A percentile compares a stretch with the other conserved stretches of the same genome.
Conservation (phyloP, 495 filamentous ascomycete genomes). For the Lophium mytilinum region DNA sequence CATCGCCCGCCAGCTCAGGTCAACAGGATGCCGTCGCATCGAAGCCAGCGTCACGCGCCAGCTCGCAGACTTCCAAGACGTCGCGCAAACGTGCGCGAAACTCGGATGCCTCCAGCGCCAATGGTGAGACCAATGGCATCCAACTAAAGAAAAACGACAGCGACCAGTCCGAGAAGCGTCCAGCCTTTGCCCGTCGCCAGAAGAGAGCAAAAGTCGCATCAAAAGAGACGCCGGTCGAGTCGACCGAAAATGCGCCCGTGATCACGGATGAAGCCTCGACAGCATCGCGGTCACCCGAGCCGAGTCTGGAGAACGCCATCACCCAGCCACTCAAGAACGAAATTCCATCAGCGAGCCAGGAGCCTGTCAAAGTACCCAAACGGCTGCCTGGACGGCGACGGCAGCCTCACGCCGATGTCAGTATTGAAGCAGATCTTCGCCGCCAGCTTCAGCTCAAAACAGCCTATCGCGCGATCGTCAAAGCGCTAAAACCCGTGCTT, state of each 20-base stretch:
- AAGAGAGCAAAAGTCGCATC: background rate
- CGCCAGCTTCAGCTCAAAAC: slow-evolving; percentile 34
- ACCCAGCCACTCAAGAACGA: slow-evolving; percentile 10
- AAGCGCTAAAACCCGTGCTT: slow-evolving; percentile 30
- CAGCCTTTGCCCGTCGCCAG: slow-evolving; percentile 16
- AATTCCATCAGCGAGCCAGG: slow-evolving; percentile 13
- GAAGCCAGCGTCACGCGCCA: slow-evolving; percentile 3
- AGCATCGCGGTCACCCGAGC: slow-evolving; percentile 16
- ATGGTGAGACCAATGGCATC: slow-evolving; percentile 12
- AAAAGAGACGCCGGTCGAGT: background rate
- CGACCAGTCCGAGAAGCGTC: slow-evolving; percentile 14
- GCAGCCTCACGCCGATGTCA: slow-evolving; percentile 28
- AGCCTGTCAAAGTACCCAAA: slow-evolving; percentile 19
- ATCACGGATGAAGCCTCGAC: slow-evolving; percentile 16
- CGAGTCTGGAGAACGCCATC: slow-evolving; percentile 10
- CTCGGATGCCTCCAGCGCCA: slow-evolving; percentile 16
- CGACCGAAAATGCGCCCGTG: slow-evolving; percentile 8
- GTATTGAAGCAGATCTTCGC: slow-evolving; percentile 32
- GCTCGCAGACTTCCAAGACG: slow-evolving; percentile 4
- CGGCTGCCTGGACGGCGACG: slow-evolving; percentile 33
- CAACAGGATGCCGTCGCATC: background rate
- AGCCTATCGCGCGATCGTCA: slow-evolving; percentile 29
- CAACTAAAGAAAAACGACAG: slow-evolving; percentile 7
- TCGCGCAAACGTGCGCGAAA: slow-evolving; percentile 11
- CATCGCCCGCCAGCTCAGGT: slow-evolving; percentile 1